Base-by-base conservation (phyloP, 2,329 filamentous ascomycete species). In the Aspergillus sp. region DNA sequence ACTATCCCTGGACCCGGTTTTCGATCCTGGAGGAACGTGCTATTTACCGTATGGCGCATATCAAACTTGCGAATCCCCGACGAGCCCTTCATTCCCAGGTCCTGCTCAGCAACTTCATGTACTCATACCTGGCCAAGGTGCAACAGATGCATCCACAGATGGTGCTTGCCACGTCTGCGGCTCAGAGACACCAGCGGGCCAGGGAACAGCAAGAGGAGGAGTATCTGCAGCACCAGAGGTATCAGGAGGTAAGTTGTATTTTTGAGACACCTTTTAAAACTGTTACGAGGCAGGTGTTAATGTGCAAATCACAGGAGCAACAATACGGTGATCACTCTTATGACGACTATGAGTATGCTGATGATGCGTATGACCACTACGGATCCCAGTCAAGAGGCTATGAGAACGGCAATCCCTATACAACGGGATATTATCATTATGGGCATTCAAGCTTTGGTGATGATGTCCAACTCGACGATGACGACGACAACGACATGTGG, bases 81-180 rank as follows among this genome's bases (percentile, higher is more conserved):
- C 84, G 93, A 47, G 86, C 91, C 36, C 72, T 98, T 44, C 85
- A 94, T 62, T 96, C 91, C 50, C 93, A 98, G 67, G 93, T 98
- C 26, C 75, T 98, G 49, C 79, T 98, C 56, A 96, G 90, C 70
- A 98, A 98, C 67, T 98, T 98, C 69, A 98, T 98, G 93, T 98
- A 98, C 72, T 93, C 89, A 48, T 98, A 98, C 66, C 79, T 98
- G 54, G 93, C 93, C 52, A 98, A 97, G 67, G 93, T 98, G 41
- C 93, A 98, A 70, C 89, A 94, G 60, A 96, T 96, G 88, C 93
- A 98, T 66, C 93, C 93, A 39, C 88, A 94, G 62, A 87, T 96
- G 70, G 87, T 94, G 59, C 83, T 94, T 39, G 88, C 88, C n/a
- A 80, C 86, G 33, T 90, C 86, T 44, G 73, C 76, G 10, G 82